Evolutionary conservation across 331 rosid species (phyloP).

Genomic region (Cydonia oblonga): DNA sequence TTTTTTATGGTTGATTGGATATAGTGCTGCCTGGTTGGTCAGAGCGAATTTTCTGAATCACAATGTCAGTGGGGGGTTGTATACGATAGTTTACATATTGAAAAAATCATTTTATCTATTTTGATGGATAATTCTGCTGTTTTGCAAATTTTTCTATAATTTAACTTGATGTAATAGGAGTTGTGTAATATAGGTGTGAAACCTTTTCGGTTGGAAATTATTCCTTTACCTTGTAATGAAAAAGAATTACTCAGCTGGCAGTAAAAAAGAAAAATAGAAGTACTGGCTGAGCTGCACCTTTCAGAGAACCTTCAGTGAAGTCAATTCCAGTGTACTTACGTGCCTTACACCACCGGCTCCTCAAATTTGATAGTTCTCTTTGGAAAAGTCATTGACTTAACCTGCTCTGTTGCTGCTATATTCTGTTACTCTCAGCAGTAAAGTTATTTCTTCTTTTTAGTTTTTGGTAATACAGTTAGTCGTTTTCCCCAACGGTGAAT

Average conservation of each 20-base stretch:
- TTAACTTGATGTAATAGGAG: no score
- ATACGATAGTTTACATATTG: background rate
- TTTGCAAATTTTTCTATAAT: background rate
- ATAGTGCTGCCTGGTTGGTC: background rate
- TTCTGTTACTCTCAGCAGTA: background rate
- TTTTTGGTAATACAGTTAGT: background rate
- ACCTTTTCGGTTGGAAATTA: no score
- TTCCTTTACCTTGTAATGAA: no score
- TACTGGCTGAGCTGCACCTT: no score
- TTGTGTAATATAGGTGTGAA: no score
- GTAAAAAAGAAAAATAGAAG: no score
- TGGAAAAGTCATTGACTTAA: background rate
- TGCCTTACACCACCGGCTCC: background rate
- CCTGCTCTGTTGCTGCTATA: background rate
- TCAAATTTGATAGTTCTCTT: background rate
- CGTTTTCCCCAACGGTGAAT: background rate
- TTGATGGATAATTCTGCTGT: background rate
- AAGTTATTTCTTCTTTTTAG: background rate
- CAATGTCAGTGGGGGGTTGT: background rate
- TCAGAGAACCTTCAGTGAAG: no score
- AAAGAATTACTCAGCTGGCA: no score
- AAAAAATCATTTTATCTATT: no score
- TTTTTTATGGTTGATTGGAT: conserved; percentile 7
- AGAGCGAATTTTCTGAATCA: background rate
- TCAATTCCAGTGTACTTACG: no score